Evolutionary conservation across 768 basidiomycete genomes (phyloP).

Genomic region (Suillus spraguei): DNA sequence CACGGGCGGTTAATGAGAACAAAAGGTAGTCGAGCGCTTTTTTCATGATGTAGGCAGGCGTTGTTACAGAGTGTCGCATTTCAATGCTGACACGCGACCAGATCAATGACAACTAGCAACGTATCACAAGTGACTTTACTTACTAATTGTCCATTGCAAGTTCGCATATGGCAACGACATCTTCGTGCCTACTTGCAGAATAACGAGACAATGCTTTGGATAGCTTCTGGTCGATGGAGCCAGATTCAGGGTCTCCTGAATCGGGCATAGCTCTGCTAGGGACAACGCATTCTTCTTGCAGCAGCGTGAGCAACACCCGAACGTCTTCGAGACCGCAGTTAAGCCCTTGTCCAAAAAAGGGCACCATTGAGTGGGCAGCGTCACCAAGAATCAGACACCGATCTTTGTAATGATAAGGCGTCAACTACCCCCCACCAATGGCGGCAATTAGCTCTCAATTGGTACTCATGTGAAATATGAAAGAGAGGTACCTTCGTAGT

Average conservation of each 20-base stretch:
- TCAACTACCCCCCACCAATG: conserved; percentile 51
- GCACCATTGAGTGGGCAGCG: conserved; percentile 98
- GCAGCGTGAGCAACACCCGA: conserved; percentile 76
- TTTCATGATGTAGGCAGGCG: conserved; percentile 74
- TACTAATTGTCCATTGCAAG: conserved; percentile 98
- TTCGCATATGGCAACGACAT: conserved; percentile 88
- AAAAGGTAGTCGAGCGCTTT: conserved; percentile 79
- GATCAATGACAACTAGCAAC: conserved; percentile 29
- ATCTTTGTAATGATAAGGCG: conserved; percentile 90
- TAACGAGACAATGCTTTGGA: conserved; percentile 74
- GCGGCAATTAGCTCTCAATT: conserved; percentile 21
- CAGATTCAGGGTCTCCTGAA: conserved; percentile 26
- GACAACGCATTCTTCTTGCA: conserved; percentile 71
- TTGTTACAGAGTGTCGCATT: conserved; percentile 93
- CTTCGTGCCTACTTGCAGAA: conserved; percentile 80
- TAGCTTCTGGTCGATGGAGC: conserved; percentile 55
- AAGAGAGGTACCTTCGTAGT: conserved; percentile 79
- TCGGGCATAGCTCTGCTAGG: conserved; percentile 39
- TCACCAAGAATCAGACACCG: conserved; percentile 89
- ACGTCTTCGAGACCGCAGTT: conserved; percentile 99
- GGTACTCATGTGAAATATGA: conserved; percentile 19
- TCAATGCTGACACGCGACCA: conserved; percentile 62
- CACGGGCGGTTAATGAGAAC: conserved; percentile 58
- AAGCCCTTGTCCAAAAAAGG: conserved; percentile 95
- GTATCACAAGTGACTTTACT: conserved; percentile 39